phyloP scores from a whole-genome alignment of 345 rosid genomes.

The Trapa bicornis region DNA sequence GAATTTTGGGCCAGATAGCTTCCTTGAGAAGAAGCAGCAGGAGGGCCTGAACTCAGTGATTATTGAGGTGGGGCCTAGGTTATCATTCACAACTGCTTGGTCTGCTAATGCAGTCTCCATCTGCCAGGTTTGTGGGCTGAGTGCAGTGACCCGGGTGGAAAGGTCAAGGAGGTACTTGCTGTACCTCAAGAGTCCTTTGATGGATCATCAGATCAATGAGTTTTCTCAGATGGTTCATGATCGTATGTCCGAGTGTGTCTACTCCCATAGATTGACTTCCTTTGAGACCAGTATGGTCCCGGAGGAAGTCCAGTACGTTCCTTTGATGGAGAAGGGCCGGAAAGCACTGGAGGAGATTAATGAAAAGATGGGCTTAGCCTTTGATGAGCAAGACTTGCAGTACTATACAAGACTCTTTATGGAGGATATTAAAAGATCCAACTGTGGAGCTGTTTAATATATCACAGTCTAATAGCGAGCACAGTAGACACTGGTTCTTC shows the following conservation, averaged over 20 bases:
- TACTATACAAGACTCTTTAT: conserved; percentile 64
- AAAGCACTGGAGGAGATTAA: conserved; percentile 82
- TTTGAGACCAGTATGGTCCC: conserved; percentile 60
- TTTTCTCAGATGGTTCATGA: conserved; percentile 82
- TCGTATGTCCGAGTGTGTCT: conserved; percentile 83
- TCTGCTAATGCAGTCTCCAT: conserved; percentile 85
- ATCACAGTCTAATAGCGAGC: conserved; percentile 93
- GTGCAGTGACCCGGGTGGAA: conserved; percentile 68
- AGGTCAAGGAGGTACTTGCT: conserved; percentile 76
- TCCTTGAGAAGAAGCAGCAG: conserved; percentile 62
- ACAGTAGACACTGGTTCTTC: conserved; percentile 92
- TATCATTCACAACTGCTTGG: conserved; percentile 95
- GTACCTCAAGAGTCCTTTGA: conserved; percentile 42
- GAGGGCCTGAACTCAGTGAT: conserved; percentile 45
- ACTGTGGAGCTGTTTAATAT: conserved; percentile 87
- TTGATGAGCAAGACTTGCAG: conserved; percentile 90
- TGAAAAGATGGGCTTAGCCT: conserved; percentile 83
- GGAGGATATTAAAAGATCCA: conserved; percentile 67
- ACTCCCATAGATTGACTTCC: conserved; percentile 41
- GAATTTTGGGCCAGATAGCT: conserved; percentile 59
- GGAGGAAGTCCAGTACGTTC: conserved; percentile 57
- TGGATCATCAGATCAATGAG: conserved; percentile 40
- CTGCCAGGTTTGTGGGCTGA: conserved; percentile 65
- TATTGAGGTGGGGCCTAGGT: conserved; percentile 76
- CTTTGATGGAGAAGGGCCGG: conserved; percentile 80